phyloP scores from a whole-genome alignment of 2,329 filamentous ascomycete species.

The Ophiocordyceps unilateralis region DNA sequence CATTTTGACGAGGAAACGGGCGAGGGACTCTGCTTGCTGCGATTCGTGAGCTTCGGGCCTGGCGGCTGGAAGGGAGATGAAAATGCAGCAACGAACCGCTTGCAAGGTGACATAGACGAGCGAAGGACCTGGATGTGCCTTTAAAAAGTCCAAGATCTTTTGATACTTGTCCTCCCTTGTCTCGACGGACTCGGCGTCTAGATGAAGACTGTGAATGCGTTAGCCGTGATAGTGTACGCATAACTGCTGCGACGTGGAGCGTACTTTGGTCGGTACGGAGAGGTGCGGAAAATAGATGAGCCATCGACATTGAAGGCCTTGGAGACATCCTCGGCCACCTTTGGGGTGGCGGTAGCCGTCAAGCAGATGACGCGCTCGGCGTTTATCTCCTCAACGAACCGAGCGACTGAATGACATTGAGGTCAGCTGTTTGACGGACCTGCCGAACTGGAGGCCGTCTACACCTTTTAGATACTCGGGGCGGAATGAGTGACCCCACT shows the following conservation, averaged over 20 bases:
- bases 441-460: slow-evolving; percentile 2
- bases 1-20: slow-evolving; percentile 15
- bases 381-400: slow-evolving; percentile 35
- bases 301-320: slow-evolving; percentile 28
- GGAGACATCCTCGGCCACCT: slow-evolving; percentile 37
- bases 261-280: slow-evolving; percentile 39
- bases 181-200: slow-evolving; percentile 28
- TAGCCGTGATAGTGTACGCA: neutral
- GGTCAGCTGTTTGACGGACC: neutral
- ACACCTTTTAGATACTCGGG: slow-evolving; percentile 32
- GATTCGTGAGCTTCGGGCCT: slow-evolving; percentile 2
- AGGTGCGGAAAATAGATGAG: slow-evolving; percentile 36
- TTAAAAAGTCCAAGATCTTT: slow-evolving; percentile 29
- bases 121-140: slow-evolving; percentile 31
- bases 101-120: slow-evolving; percentile 45
- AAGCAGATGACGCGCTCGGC: slow-evolving; percentile 42
- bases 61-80: neutral
- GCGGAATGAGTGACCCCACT: slow-evolving; percentile 32
- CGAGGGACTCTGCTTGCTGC: slow-evolving; percentile 26
- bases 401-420: slow-evolving; percentile 22
- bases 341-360: slow-evolving; percentile 40
- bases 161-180: slow-evolving; percentile 26
- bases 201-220: slow-evolving; percentile 20
- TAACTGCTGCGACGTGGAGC: neutral
- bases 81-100: slow-evolving; percentile 16